These are phyloP conservation scores for Gracilaria gracilis DNA, from an alignment of 23 red algal genomes.

Conservation along the genomic window DNA sequence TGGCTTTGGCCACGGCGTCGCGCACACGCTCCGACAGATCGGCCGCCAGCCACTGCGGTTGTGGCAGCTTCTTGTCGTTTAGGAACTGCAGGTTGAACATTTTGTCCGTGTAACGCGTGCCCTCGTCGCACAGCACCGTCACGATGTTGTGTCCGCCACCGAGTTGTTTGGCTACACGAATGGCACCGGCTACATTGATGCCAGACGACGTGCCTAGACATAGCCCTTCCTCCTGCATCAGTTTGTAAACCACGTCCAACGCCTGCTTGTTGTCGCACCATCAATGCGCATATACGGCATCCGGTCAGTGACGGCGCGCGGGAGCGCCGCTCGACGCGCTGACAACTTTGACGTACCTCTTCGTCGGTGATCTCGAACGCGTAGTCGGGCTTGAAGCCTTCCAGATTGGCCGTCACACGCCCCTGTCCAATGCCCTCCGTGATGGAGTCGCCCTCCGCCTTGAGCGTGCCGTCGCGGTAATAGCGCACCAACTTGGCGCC, in stretches of 20 bases:
- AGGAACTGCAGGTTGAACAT: slow-evolving; percentile 75
- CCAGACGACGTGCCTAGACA: slow-evolving; percentile 79
- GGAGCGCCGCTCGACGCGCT: too few species aligned
- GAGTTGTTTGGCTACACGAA: slow-evolving; percentile 70
- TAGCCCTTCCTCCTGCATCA: slow-evolving; percentile 83
- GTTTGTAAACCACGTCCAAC: slow-evolving; percentile 61
- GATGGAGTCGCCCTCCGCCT: slow-evolving; percentile 72
- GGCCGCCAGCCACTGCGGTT: slow-evolving; percentile 50
- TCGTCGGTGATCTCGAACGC: slow-evolving; percentile 75
- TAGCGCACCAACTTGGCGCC: slow-evolving; percentile 83
- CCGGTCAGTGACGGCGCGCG: too few species aligned
- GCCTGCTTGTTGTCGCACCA: too few species aligned
- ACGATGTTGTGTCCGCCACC: slow-evolving; percentile 85
- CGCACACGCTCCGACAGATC: slow-evolving; percentile 16
- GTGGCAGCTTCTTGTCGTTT: slow-evolving; percentile 48
- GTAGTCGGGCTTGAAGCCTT: slow-evolving; percentile 84
- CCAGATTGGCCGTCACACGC: slow-evolving; percentile 74
- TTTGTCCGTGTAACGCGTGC: slow-evolving; percentile 75
- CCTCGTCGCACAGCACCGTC: slow-evolving; percentile 84
- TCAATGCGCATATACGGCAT: too few species aligned
- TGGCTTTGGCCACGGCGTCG: slow-evolving; percentile 37
- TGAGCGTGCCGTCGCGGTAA: slow-evolving; percentile 75
- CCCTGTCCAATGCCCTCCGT: slow-evolving; percentile 90
- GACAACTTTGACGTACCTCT: slow-evolving; percentile 71
- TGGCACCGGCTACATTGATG: slow-evolving; percentile 86